Base-by-base conservation (phyloP, 2,329 filamentous ascomycete genomes). In the Mycosphaerella arachidis region DNA sequence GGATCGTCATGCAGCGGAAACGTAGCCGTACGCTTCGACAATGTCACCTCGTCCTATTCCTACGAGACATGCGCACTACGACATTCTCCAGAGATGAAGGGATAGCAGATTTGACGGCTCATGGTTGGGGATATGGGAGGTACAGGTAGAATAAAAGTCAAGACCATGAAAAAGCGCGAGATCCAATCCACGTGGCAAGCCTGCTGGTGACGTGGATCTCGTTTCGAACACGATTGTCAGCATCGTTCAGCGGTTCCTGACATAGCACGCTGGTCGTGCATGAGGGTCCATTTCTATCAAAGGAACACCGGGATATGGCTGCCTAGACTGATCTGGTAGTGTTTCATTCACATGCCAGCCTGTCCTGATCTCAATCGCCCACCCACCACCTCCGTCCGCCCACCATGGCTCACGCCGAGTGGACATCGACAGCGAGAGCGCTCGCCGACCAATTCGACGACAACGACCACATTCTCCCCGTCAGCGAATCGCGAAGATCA, bases 361-460 rank as follows among this genome's bases (percentile, higher is more conserved):
- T 13, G 29, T 4, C 20, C 10, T n/a, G 10, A 31, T 43, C 10
- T n/a, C 40, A 16, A 43, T 20, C n/a, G 45, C 54, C 33, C 30
- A 24, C 37, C 20, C 48, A 55, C 24, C 29, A 31, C 37, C 37
- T 6, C n/a, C 24, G 9, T 33, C n/a, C 24, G 9, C 30, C 43
- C 31, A 53, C 52, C 51, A 68, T 65, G 65, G 57, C 62, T 16
- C 59, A 56, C 33, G 59, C 64, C 63, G 80, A 83, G 70, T 82
- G 82, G 71, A 72, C 78, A 63, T 77, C 77, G 58, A 79, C 78
- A 18, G 81, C 79, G 55, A 79, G 80, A 69, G 82, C 81, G 57
- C 78, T 84, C 48, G 79, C 82, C 50, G 74, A 83, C 29, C 78
- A 81, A 33, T 75, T 79, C 61, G 52, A 56, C 48, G 56, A 64